phyloP scores from a whole-genome alignment of 805 yeast genomes.

The Lachancea thermotolerans region DNA sequence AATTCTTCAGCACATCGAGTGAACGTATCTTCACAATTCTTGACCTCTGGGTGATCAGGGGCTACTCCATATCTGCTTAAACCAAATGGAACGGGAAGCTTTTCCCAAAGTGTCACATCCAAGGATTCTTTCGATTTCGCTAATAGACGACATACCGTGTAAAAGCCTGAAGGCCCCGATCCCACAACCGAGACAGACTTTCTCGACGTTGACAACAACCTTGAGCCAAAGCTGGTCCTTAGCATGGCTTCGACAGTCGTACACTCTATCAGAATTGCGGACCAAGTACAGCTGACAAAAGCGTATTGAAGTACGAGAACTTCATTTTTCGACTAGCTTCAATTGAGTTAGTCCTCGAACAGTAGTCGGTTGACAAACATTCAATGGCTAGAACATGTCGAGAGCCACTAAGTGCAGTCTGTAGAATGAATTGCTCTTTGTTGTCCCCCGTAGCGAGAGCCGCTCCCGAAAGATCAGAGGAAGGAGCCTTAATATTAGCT shows the following conservation, averaged over 20 bases:
- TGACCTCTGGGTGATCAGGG: conserved; percentile 97
- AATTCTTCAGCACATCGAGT: conserved; percentile 38
- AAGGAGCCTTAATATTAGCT: too few species aligned
- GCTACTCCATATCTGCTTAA: conserved; percentile 94
- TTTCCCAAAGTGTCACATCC: conserved; percentile 71
- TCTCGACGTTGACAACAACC: neutral
- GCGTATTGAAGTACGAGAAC: neutral
- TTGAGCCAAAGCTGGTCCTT: neutral
- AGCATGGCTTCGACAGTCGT: neutral
- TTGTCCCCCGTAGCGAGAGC: too few species aligned
- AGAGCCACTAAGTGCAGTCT: too few species aligned
- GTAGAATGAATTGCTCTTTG: too few species aligned
- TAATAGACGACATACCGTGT: conserved; percentile 70
- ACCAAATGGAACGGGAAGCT: conserved; percentile 86
- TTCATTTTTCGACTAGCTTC: too few species aligned
- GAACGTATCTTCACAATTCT: conserved; percentile 68
- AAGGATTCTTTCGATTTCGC: conserved; percentile 38
- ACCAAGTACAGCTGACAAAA: neutral
- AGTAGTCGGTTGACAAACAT: too few species aligned
- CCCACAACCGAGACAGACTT: conserved; percentile 69
- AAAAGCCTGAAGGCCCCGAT: conserved; percentile 95
- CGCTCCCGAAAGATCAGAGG: too few species aligned
- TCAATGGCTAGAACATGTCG: too few species aligned
- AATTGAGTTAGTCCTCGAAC: too few species aligned
- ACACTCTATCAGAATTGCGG: neutral